These are phyloP conservation scores for Fagopyrum esculentum DNA, from an alignment of 148 eudicot species.

Conservation along the genomic window DNA sequence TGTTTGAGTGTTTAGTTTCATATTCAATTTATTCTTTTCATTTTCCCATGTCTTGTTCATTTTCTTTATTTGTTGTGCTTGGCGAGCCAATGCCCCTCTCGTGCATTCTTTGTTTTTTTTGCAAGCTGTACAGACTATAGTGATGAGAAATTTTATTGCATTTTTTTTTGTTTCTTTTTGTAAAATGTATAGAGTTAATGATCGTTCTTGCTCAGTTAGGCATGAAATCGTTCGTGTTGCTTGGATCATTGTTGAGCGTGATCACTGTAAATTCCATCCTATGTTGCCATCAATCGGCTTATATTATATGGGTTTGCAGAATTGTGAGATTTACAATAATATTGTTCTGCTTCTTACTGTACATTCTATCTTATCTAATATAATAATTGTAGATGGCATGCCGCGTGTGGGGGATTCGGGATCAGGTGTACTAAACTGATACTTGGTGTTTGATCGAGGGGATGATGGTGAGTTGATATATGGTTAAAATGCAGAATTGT, in stretches of 20 bases:
- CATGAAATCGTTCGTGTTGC: neutral
- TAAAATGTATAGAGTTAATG: neutral
- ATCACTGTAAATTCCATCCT: neutral
- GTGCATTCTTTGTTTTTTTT: constrained; percentile 3
- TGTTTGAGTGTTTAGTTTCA: neutral
- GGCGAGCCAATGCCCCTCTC: neutral
- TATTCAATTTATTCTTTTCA: constrained; percentile 11
- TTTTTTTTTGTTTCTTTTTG: constrained; percentile 1
- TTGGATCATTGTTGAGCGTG: neutral
- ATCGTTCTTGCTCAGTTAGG: neutral
- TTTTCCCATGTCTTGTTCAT: neutral
- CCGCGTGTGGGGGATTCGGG: too few species aligned
- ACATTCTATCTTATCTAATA: too few species aligned
- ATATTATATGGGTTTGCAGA: neutral
- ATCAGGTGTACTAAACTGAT: too few species aligned
- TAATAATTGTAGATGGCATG: too few species aligned
- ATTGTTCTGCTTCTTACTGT: too few species aligned
- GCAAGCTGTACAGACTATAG: constrained; percentile 4
- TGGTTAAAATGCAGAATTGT: too few species aligned
- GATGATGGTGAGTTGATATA: too few species aligned
- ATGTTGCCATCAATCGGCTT: neutral
- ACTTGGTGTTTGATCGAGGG: too few species aligned
- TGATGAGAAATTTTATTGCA: neutral
- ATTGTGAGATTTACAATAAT: too few species aligned
- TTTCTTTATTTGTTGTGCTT: neutral